phyloP scores from a whole-genome alignment of 2,329 filamentous ascomycete genomes.

The Talaromyces sp. region DNA sequence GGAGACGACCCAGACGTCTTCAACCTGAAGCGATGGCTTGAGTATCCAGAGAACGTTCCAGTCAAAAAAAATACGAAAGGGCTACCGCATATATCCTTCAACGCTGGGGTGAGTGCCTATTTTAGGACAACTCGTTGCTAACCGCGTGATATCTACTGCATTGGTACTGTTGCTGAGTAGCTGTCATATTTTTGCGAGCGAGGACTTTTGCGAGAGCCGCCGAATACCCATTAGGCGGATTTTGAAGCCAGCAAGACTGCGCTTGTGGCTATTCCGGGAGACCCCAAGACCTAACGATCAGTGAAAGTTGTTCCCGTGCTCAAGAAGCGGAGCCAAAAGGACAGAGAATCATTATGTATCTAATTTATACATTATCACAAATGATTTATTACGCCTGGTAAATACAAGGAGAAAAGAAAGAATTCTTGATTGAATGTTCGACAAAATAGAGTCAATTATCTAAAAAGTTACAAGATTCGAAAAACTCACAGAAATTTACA shows the following conservation, averaged over 20 bases:
- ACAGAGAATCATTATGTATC: background rate
- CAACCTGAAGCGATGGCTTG: conserved; percentile 54
- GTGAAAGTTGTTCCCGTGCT: conserved; percentile 36
- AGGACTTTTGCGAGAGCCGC: no score
- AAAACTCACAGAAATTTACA: no score
- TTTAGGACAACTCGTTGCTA: no score
- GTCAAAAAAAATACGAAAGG: no score
- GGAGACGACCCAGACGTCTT: conserved; percentile 46
- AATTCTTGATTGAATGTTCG: background rate
- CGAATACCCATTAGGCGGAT: conserved; percentile 60
- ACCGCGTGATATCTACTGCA: no score
- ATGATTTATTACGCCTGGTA: no score
- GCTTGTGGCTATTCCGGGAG: conserved; percentile 56
- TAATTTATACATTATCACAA: no score
- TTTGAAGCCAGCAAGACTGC: conserved; percentile 60
- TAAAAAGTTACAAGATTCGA: no score
- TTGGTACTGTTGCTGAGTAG: conserved; percentile 43
- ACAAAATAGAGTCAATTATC: background rate
- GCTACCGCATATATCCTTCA: no score
- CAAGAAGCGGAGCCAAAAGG: conserved; percentile 38
- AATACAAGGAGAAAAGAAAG: no score
- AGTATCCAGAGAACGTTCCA: no score
- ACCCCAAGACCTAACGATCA: conserved; percentile 56
- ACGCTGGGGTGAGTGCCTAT: no score
- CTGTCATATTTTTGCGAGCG: conserved; percentile 48